Base-by-base conservation (phyloP, 2,329 filamentous ascomycete species). In the Arachnopeziza araneosa region DNA sequence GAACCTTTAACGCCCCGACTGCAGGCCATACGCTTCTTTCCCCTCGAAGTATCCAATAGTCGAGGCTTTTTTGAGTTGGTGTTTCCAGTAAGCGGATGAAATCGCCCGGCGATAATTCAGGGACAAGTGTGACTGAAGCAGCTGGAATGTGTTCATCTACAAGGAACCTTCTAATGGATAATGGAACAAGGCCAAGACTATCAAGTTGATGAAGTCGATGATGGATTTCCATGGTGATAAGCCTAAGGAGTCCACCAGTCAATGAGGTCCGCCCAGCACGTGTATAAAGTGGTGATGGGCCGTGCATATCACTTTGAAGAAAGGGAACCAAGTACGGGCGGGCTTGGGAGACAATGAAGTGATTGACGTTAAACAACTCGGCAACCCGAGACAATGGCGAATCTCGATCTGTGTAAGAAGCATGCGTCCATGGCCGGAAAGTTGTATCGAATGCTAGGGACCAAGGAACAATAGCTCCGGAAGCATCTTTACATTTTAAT, bases 261-360 rank as follows among this genome's bases (percentile, higher is more conserved):
- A 83, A 73, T 72, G 77, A 86, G 56, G 77, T 83, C 68, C 81
- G 82, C 76, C 77, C 82, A 74, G 77, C 84, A 69, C 77, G 83
- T 63, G 78, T 84, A 73, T 78, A 83, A 67, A 78, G 82, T 71
- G 80, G 82, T 67, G 84, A 83, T 0, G 90, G 88, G 4, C 89
- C 87, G 73, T 93, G 89, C 77, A 93, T 85, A 67, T 93, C 90
- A 52, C 87, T 89, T 63, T 88, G 86, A 5, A 96, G 79, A 68
- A 96, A 95, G 0, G 93, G 93, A 26, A 93, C 87, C 19, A 96
- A 80, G 73, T 96, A 96, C 0, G 93, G 93, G 2, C 93, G 83
- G 0, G 93, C 92, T 76, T 97, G 93, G 65, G 90, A 95, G 66
- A 98, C 86, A 65, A 98, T 91, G 75, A 96, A 97, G 77, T 97